These are phyloP conservation scores for Trametopsis cervina DNA, from an alignment of 768 basidiomycete genomes.

Conservation along the genomic window DNA sequence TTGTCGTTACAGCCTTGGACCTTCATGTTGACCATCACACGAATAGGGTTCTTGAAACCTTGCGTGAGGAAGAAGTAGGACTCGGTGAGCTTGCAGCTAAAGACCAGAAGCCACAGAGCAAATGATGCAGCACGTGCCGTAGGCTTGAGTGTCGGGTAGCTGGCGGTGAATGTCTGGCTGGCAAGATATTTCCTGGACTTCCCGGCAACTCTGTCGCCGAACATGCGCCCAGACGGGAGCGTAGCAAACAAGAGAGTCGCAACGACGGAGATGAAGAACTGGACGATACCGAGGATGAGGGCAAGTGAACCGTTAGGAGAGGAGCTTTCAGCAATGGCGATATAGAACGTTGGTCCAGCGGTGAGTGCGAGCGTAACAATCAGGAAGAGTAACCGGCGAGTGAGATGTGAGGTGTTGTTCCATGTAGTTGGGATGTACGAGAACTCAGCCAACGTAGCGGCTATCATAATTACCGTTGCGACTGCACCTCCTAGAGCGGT, in stretches of 20 bases:
- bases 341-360: constrained; percentile 89
- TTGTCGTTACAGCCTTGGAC: constrained; percentile 86
- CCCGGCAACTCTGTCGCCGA: constrained; percentile 94
- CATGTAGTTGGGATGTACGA: constrained; percentile 97
- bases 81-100: constrained; percentile 93
- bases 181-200: constrained; percentile 97
- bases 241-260: constrained; percentile 84
- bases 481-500: constrained; percentile 93
- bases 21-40: constrained; percentile 95
- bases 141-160: constrained; percentile 67
- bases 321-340: constrained; percentile 74
- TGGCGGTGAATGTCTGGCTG: constrained; percentile 96
- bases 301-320: constrained; percentile 61
- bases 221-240: constrained; percentile 97
- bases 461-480: constrained; percentile 94
- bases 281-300: constrained; percentile 91
- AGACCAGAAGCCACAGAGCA: constrained; percentile 84
- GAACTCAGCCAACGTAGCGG: constrained; percentile 91
- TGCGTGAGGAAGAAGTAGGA: constrained; percentile 98
- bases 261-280: constrained; percentile 88
- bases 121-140: constrained; percentile 73
- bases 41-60: constrained; percentile 89
- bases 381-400: constrained; percentile 85
- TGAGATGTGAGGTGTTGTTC: constrained; percentile 97
- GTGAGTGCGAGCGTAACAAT: constrained; percentile 87